Evolutionary conservation across 2,329 filamentous ascomycete genomes (phyloP), one percentile per base, ranked within the genome.

Genomic region (Cladosporium sp.): DNA sequence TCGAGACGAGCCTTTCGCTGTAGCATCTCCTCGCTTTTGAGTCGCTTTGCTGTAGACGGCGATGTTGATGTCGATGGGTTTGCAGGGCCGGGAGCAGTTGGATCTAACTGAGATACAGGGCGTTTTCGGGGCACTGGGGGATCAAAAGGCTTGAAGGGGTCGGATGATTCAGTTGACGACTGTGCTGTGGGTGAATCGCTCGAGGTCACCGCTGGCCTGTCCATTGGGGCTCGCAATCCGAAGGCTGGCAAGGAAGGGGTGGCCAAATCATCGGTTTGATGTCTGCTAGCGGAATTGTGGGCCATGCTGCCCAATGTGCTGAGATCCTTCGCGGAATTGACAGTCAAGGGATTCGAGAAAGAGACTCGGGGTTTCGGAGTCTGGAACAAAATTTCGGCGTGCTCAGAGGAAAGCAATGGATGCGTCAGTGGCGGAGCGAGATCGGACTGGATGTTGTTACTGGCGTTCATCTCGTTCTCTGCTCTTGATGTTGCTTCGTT

Each of bases 1-100:
- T 58, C 57, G 7, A 63, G 29, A 18, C 61, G 35, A 5, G 58
- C 61, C 37, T 66, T 67, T 16, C 46, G 62, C 26, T 37, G 40
- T 28, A 44, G 26, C 53, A 68, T n/a, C 0, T 62, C 64, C 12
- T 63, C 46, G n/a, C 49, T 53, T 21, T 31, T 33, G 14, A 37
- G n/a, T 11, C 57, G 57, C n/a, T 61, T 61, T 10, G 58, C 50
- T 18, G 55, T 18, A 2, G 52, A n/a, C 2, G 52, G 26, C 5
- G 61, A 33, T 35, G 16, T 6, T 7, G 50, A 1, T 26, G 46
- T 28, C 6, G n/a, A 23, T 2, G 46, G 2, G 2, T n/a, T 21
- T 10, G 46, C 14, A 28, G 33, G 16, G 0, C 12, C 23, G 5
- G 29, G n/a, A 18, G 52, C 52, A 12, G 16, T n/a, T 1, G 31